A percentile compares a stretch with the other conserved stretches of the same genome.
Evolutionary conservation across 306 rosid species (phyloP).

Genomic region (Vigna angularis): DNA sequence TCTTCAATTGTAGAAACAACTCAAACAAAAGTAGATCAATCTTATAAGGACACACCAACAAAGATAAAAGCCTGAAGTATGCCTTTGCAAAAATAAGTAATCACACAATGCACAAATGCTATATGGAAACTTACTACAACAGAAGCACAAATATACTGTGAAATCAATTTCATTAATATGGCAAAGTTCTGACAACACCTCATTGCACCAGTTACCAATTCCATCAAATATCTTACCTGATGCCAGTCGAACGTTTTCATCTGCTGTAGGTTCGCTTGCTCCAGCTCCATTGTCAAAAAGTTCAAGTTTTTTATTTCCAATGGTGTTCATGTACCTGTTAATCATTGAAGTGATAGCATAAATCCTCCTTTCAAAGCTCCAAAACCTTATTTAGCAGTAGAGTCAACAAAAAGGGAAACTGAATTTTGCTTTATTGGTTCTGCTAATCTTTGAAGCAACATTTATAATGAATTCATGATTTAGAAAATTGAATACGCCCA

Average conservation of each 20-base stretch:
- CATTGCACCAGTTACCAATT: slow-evolving; percentile 19
- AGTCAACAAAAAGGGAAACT: slow-evolving; percentile 20
- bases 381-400: slow-evolving; percentile 5
- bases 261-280: slow-evolving; percentile 80
- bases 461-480: not conserved
- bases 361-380: slow-evolving; percentile 34
- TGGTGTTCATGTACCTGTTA: slow-evolving; percentile 85
- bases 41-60: slow-evolving; percentile 15
- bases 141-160: slow-evolving; percentile 18
- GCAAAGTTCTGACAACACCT: slow-evolving; percentile 16
- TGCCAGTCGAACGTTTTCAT: slow-evolving; percentile 82
- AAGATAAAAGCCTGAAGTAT: slow-evolving; percentile 31
- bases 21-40: no score
- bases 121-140: slow-evolving; percentile 17
- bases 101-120: slow-evolving; percentile 16
- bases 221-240: slow-evolving; percentile 66
- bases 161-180: slow-evolving; percentile 23
- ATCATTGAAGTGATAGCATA: slow-evolving; percentile 40
- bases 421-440: slow-evolving; percentile 38
- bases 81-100: slow-evolving; percentile 28
- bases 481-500: slow-evolving; percentile 18
- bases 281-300: slow-evolving; percentile 97
- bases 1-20: no score
- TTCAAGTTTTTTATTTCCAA: slow-evolving; percentile 92
- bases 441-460: slow-evolving; percentile 2